These are phyloP conservation scores for Chionographis japonica DNA, from an alignment of 106 monocot species.

Conservation along the genomic window DNA sequence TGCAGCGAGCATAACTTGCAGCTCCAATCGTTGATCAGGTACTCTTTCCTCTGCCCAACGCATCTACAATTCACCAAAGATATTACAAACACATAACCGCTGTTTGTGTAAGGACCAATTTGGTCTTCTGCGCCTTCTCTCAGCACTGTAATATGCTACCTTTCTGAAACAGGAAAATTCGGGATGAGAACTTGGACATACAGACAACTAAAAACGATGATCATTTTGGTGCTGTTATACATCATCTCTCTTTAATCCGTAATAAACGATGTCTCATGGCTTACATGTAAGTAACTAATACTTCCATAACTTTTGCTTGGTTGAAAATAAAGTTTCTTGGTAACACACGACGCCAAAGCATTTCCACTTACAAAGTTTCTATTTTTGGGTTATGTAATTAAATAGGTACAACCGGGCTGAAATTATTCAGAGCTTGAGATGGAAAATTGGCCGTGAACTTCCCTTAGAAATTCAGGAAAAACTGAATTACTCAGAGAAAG, in stretches of 20 bases:
- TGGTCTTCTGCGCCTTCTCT: not conserved
- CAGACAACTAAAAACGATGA: constrained; percentile 89
- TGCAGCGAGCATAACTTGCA: constrained; percentile 69
- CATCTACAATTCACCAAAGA: no score
- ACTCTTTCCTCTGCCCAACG: not conserved
- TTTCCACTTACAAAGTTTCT: not conserved
- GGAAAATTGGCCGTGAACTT: constrained; percentile 79
- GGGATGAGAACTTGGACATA: constrained; percentile 64
- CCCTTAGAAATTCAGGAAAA: constrained; percentile 93
- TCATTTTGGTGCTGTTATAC: constrained; percentile 84
- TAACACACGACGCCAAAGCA: no score
- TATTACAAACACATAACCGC: no score
- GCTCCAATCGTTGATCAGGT: constrained; percentile 78
- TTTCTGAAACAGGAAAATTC: constrained; percentile 51
- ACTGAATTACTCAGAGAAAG: constrained; percentile 71
- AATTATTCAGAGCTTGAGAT: constrained; percentile 72
- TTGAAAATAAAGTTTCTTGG: not conserved
- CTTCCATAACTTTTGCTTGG: not conserved
- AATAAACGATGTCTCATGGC: constrained; percentile 97
- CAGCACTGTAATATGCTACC: not conserved
- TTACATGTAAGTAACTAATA: constrained; percentile 58
- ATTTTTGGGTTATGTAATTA: not conserved
- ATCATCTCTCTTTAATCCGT: constrained; percentile 75
- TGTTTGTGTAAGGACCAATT: not conserved
- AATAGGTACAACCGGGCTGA: constrained; percentile 84